phyloP scores from a whole-genome alignment of 495 filamentous ascomycete species.

The Tuber magnatum region DNA sequence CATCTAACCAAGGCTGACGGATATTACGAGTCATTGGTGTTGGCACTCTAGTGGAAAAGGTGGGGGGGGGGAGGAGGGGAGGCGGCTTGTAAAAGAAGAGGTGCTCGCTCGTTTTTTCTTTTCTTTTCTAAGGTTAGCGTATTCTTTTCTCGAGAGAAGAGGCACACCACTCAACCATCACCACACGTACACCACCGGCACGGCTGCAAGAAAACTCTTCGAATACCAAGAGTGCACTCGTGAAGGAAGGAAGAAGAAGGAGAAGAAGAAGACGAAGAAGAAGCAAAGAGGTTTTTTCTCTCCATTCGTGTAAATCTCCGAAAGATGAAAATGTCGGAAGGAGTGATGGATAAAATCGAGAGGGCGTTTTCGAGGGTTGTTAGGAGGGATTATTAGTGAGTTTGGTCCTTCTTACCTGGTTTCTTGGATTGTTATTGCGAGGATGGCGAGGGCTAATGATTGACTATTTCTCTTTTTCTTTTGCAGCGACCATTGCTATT shows the following conservation, averaged over 20 bases:
- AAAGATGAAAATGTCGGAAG: background rate
- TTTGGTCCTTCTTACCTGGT: background rate
- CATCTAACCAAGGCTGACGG: background rate
- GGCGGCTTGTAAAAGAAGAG: background rate
- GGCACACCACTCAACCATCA: background rate
- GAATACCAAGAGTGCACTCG: background rate
- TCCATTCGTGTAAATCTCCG: background rate
- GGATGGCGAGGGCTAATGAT: background rate
- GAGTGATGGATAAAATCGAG: conserved; percentile 17
- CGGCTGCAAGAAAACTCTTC: background rate
- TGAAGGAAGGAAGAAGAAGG: background rate
- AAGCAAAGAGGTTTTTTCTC: background rate
- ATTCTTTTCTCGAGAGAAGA: background rate
- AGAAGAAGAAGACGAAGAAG: no score
- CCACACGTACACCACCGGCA: background rate
- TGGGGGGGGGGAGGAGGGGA: no score
- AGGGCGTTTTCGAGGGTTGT: conserved; percentile 11
- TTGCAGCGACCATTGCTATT: background rate
- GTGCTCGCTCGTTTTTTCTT: background rate
- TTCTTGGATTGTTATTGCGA: background rate
- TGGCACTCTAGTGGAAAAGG: background rate
- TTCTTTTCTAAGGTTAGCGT: background rate
- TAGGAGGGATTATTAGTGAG: conserved; percentile 1
- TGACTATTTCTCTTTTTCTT: conserved; percentile 7
- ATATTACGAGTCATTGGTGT: background rate